Percentiles rank a stretch among this genome's conserved stretches.
Conservation (phyloP, 805 yeast species). For the Saccharomycopsis synnaedendra region DNA sequence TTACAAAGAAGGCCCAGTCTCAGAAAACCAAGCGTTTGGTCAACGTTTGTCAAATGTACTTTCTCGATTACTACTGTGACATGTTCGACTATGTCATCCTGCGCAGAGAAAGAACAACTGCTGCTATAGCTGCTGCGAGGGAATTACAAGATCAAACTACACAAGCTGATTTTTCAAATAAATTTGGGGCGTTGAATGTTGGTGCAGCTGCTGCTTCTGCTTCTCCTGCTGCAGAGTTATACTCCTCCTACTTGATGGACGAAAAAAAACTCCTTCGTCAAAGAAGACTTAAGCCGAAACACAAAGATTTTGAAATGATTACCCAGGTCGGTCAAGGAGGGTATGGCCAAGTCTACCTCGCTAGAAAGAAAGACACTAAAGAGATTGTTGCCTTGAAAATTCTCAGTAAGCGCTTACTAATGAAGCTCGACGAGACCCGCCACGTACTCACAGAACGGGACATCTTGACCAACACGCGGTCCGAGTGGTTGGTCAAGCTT, state of each 20-base stretch:
- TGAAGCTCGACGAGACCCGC: conserved; percentile 87
- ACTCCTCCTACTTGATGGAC: conserved; percentile 72
- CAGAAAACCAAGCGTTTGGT: conserved; percentile 78
- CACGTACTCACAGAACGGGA: conserved; percentile 96
- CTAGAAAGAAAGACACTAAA: conserved; percentile 85
- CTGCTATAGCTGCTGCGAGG: too few relatives aligned
- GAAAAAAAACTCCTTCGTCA: conserved; percentile 80
- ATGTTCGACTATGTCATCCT: conserved; percentile 85
- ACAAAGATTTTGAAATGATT: conserved; percentile 90
- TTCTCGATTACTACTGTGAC: conserved; percentile 92
- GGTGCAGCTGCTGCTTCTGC: conserved; percentile 20
- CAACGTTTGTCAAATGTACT: conserved; percentile 87
- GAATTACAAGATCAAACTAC: conserved; percentile 40
- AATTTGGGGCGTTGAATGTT: conserved; percentile 20
- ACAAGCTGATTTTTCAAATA: conserved; percentile 16
- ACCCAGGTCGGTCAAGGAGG: conserved; percentile 99
- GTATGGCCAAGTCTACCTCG: conserved; percentile 95
- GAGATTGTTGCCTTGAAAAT: conserved; percentile 95
- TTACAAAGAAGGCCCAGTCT: conserved; percentile 46
- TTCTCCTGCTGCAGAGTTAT: conserved; percentile 34
- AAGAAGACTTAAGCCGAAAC: conserved; percentile 83
- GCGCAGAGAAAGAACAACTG: conserved; percentile 66
- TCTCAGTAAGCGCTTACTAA: conserved; percentile 72
- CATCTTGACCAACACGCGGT: conserved; percentile 87
- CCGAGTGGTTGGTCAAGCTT: conserved; percentile 91